These are phyloP conservation scores for Zymoseptoria tritici DNA, from an alignment of 2,329 filamentous ascomycete genomes.

Conservation along the genomic window DNA sequence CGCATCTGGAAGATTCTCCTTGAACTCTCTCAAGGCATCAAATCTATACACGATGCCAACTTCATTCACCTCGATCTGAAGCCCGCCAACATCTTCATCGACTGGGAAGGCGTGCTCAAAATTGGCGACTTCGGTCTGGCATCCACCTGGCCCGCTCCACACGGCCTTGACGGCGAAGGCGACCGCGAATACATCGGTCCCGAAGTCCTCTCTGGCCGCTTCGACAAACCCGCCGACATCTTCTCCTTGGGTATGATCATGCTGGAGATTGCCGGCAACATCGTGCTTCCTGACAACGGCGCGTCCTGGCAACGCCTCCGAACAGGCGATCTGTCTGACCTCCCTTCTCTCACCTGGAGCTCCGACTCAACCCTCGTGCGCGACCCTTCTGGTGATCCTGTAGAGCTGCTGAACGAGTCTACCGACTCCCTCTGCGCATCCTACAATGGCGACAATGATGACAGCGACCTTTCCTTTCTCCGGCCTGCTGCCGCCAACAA, in stretches of 20 bases:
- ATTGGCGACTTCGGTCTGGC: slow-evolving; percentile 85
- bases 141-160: slow-evolving; percentile 65
- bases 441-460: slow-evolving; percentile 31
- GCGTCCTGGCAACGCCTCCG: slow-evolving; percentile 83
- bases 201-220: slow-evolving; percentile 78
- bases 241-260: slow-evolving; percentile 93
- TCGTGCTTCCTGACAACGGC: slow-evolving; percentile 87
- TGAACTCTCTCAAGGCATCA: slow-evolving; percentile 72
- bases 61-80: slow-evolving; percentile 83
- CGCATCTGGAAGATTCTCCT: slow-evolving; percentile 96
- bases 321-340: slow-evolving; percentile 78
- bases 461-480: slow-evolving; percentile 27
- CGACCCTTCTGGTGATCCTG: slow-evolving; percentile 63
- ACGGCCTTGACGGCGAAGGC: slow-evolving; percentile 79
- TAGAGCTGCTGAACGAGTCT: slow-evolving; percentile 28
- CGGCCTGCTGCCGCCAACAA: slow-evolving; percentile 19
- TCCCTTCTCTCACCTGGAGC: slow-evolving; percentile 81
- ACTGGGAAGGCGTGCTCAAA: slow-evolving; percentile 72
- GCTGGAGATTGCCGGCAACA: slow-evolving; percentile 89
- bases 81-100: slow-evolving; percentile 75
- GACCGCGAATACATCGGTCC: slow-evolving; percentile 95
- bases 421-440: slow-evolving; percentile 22
- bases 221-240: slow-evolving; percentile 85
- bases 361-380: slow-evolving; percentile 62
- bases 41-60: slow-evolving; percentile 80